These are phyloP conservation scores for Trebouxia sp. DNA, from an alignment of 139 green algal genomes.

Conservation along the genomic window DNA sequence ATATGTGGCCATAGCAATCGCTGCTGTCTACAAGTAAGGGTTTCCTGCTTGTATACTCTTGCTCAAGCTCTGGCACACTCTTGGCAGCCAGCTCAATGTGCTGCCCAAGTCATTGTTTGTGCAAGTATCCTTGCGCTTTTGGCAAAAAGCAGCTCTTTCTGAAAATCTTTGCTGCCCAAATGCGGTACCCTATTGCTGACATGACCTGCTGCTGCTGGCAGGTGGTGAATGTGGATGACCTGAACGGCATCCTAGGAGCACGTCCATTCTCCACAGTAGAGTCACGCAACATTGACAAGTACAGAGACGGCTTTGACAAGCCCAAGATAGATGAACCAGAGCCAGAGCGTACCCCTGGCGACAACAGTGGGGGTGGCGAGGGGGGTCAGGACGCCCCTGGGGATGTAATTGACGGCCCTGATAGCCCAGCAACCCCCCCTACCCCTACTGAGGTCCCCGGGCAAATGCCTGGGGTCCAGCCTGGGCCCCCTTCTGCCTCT, in stretches of 20 bases:
- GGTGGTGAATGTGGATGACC: slow-evolving; percentile 87
- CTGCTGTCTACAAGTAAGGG: no score
- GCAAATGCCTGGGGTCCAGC: slow-evolving; percentile 17
- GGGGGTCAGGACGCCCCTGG: not conserved
- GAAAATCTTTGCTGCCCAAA: not conserved
- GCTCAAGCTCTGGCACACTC: no score
- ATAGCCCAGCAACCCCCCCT: not conserved
- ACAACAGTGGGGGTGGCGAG: not conserved
- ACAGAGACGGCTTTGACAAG: slow-evolving; percentile 56
- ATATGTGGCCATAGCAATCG: no score
- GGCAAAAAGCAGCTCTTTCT: not conserved
- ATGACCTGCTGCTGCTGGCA: slow-evolving; percentile 36
- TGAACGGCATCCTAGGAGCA: slow-evolving; percentile 89
- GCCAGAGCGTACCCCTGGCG: not conserved
- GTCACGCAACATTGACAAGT: slow-evolving; percentile 97
- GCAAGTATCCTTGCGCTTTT: no score
- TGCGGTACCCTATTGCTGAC: not conserved
- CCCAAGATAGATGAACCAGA: slow-evolving; percentile 2
- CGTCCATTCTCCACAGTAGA: slow-evolving; percentile 84
- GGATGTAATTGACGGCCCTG: slow-evolving; percentile 7
- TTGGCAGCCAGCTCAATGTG: no score
- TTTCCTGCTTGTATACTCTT: no score
- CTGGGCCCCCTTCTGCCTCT: not conserved
- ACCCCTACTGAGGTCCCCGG: slow-evolving; percentile 5
- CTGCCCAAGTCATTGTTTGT: no score